phyloP scores from a whole-genome alignment of 106 monocot genomes.

The Ottelia alismoides region DNA sequence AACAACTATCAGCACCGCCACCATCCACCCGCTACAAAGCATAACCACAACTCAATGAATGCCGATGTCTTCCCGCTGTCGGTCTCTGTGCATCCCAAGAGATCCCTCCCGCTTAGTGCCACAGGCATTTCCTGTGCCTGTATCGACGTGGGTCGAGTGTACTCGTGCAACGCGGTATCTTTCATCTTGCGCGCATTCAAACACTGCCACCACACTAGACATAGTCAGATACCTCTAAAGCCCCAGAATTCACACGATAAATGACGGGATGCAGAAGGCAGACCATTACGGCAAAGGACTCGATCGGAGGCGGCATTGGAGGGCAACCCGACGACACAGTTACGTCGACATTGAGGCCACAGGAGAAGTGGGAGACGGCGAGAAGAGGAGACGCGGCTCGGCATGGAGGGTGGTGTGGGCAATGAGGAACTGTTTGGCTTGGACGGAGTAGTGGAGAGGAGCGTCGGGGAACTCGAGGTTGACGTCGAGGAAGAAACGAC shows the following conservation, averaged over 20 bases:
- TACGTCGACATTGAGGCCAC: constrained; percentile 42
- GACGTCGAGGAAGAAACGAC: constrained; percentile 21
- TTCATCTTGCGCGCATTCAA: constrained; percentile 39
- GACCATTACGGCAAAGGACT: constrained; percentile 47
- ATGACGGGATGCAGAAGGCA: neutral
- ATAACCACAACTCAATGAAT: constrained; percentile 14
- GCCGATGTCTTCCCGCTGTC: constrained; percentile 60
- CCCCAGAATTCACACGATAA: too few species aligned
- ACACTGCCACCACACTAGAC: constrained; percentile 15
- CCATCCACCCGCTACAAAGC: neutral
- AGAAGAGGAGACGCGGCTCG: neutral
- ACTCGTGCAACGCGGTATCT: constrained; percentile 42
- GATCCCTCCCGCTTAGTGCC: constrained; percentile 38
- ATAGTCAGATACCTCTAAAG: neutral
- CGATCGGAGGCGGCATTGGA: constrained; percentile 35
- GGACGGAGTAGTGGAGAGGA: neutral
- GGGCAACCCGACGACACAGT: constrained; percentile 20
- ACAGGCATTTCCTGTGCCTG: constrained; percentile 58
- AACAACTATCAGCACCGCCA: neutral
- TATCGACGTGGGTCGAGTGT: constrained; percentile 39
- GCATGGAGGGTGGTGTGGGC: neutral
- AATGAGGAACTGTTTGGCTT: neutral
- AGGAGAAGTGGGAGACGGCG: constrained; percentile 40
- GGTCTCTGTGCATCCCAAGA: constrained; percentile 49
- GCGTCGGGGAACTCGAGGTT: constrained; percentile 3